Evolutionary conservation across 1,139 yeast genomes (phyloP), one percentile per base, ranked within the genome.

Genomic region (Suhomyces taliae): DNA sequence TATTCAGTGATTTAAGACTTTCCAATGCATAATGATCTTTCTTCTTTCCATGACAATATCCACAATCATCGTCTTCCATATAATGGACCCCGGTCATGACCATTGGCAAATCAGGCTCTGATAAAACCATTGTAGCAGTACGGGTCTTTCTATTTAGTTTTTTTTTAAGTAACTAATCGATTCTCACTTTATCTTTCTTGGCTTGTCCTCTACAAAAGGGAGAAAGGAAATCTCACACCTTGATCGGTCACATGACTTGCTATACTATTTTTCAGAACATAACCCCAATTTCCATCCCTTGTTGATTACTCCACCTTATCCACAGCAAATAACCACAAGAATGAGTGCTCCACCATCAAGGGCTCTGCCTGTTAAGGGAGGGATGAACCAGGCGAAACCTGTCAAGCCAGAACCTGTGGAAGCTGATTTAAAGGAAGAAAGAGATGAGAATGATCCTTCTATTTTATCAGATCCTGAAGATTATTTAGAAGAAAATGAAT

Each of bases 21-120:
- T 66, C 67, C 10, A 77, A 55, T 8, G 83, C 67, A 56, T 64
- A 70, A 37, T 67, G 67, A 29, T 70, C 66, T 8, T 61, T 56
- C 52, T 84, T 84, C 27, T 64, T 50, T 9, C 81, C 79, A 35
- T 75, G 68, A 55, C 93, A 86, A 57, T 86, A 86, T 0, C 91
- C 93, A 65, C 93, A 86, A 27, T 41, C 27, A 9, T 31, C 29
- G 14, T 39, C 41, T 2, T 29, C 27, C 8, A 47, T 33, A 36
- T 44, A 44, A 31, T 47, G 45, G 8, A 41, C 31, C 7, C 24
- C 40, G 11, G 47, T 41, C 7, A 49, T 35, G 4, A 47, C 45
- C 50, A 47, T 39, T 27, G 52, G 48, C 14, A 36, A 29, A 19
- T 43, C 47, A 12, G 36, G 32, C 12, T 27, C 27, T 11, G 40